Percentiles rank a stretch among this genome's conserved stretches.
phyloP scores from a whole-genome alignment of 2,329 filamentous ascomycete genomes.

The Diaporthe nobilis region DNA sequence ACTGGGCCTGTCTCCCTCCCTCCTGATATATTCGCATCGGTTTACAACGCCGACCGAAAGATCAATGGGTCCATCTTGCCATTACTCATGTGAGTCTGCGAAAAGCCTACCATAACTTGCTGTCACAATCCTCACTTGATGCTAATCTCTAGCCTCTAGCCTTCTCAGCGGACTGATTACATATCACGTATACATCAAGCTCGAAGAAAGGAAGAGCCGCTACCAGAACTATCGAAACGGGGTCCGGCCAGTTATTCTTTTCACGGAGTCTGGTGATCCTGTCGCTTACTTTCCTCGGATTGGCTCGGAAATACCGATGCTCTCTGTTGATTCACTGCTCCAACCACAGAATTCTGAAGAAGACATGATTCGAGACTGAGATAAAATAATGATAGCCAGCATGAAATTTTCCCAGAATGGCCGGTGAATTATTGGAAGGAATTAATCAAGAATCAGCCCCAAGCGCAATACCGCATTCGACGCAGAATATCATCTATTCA shows the following conservation, averaged over 20 bases:
- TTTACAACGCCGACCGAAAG: too few species aligned
- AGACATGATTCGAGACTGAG: neutral
- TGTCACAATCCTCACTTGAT: neutral
- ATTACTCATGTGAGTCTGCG: neutral
- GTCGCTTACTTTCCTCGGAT: neutral
- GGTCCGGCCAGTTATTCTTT: neutral
- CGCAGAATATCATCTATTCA: neutral
- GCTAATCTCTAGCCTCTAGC: neutral
- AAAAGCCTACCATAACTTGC: neutral
- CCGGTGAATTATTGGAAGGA: neutral
- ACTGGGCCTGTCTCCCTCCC: too few species aligned
- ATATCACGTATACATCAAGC: neutral
- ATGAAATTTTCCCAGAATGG: neutral
- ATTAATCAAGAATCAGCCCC: neutral
- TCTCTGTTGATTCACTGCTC: slow-evolving; percentile 5
- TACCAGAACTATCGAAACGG: neutral
- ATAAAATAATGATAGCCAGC: neutral
- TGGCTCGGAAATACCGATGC: neutral
- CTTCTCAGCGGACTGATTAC: neutral
- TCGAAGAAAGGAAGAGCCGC: neutral
- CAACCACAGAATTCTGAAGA: neutral
- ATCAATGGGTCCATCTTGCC: neutral
- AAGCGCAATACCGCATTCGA: neutral
- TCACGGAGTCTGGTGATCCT: slow-evolving; percentile 5
- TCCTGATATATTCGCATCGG: too few species aligned